phyloP scores from a whole-genome alignment of 352 stramenopile genomes.

The Phytophthora idaei region DNA sequence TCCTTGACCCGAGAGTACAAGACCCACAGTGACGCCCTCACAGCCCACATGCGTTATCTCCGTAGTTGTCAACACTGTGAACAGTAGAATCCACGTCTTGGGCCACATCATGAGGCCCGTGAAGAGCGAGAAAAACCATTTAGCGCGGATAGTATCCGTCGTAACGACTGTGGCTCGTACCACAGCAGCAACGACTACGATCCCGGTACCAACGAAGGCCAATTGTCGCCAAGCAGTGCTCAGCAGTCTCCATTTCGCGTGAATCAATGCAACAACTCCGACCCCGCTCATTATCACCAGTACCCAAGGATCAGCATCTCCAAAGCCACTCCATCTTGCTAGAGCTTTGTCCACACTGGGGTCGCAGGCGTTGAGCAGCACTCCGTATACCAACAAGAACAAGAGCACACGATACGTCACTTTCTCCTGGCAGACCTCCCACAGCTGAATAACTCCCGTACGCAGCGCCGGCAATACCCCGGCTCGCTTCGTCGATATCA shows the following conservation, averaged over 20 bases:
- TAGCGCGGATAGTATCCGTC: conserved; percentile 38
- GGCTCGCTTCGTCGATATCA: conserved; percentile 31
- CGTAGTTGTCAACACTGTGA: conserved; percentile 45
- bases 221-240: conserved; percentile 48
- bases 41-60: conserved; percentile 60
- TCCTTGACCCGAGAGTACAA: conserved; percentile 54
- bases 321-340: conserved; percentile 45
- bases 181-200: conserved; percentile 38
- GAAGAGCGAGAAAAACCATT: conserved; percentile 53
- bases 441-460: conserved; percentile 43
- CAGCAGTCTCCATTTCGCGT: conserved; percentile 50
- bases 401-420: conserved; percentile 55
- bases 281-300: conserved; percentile 37
- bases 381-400: conserved; percentile 52
- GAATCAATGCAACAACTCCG: conserved; percentile 39
- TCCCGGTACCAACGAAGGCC: conserved; percentile 29
- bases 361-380: conserved; percentile 48
- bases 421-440: conserved; percentile 60
- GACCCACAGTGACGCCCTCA: conserved; percentile 58
- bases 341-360: conserved; percentile 39
- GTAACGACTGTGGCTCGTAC: conserved; percentile 42
- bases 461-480: conserved; percentile 27
- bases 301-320: conserved; percentile 13
- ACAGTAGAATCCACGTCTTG: conserved; percentile 48
- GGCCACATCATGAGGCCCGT: conserved; percentile 40